phyloP scores from a whole-genome alignment of 257 asterid species.

The Fraxinus americana region DNA sequence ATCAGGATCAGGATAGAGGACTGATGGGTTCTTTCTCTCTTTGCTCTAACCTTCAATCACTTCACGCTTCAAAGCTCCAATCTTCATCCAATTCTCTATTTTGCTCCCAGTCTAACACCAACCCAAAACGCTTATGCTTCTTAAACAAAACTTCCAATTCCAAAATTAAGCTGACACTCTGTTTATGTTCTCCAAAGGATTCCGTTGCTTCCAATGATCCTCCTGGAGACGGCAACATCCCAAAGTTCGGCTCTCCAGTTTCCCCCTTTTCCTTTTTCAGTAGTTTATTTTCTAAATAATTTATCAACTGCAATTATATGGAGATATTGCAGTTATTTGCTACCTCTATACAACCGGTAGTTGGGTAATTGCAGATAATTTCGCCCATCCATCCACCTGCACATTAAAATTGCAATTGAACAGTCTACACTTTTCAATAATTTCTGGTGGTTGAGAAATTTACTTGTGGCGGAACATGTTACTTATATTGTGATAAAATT shows the following conservation, averaged over 20 bases:
- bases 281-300: not conserved
- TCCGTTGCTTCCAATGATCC: constrained; percentile 30
- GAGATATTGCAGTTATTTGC: not conserved
- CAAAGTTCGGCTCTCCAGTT: constrained; percentile 41
- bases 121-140: constrained; percentile 26
- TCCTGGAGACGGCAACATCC: constrained; percentile 33
- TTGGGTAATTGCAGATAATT: not conserved
- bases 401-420: not conserved
- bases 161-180: constrained; percentile 26
- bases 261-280: not conserved
- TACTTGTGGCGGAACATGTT: not conserved
- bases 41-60: constrained; percentile 34
- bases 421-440: not conserved
- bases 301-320: not conserved
- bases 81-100: constrained; percentile 32
- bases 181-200: constrained; percentile 49
- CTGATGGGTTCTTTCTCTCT: constrained; percentile 44
- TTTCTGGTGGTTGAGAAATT: not conserved
- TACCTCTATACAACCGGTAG: not conserved
- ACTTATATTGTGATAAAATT: not conserved
- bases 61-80: constrained; percentile 33
- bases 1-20: constrained; percentile 19
- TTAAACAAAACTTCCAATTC: constrained; percentile 18
- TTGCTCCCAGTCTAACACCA: constrained; percentile 20
- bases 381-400: not conserved